A percentile compares a stretch with the other conserved stretches of the same genome.
Conservation (phyloP, 1,284 basidiomycete species). For the Leccinum pachyderme region DNA sequence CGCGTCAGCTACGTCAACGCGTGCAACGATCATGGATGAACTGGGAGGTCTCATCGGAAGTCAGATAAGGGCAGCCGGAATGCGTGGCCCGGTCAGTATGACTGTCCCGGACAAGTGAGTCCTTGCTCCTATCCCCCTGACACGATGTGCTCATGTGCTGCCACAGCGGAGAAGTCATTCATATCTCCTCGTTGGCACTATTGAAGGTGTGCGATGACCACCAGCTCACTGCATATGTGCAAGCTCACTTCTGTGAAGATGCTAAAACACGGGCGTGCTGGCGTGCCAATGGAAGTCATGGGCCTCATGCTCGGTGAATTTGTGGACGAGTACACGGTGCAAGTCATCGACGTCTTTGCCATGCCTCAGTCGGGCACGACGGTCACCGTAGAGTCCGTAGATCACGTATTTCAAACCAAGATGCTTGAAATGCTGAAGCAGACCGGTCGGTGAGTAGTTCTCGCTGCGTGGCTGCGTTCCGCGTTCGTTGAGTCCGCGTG, state of each 20-base stretch:
- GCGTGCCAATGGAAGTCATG: slow-evolving; percentile 99
- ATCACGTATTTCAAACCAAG: slow-evolving; percentile 98
- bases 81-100: slow-evolving; percentile 44
- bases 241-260: slow-evolving; percentile 58
- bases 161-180: slow-evolving; percentile 90
- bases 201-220: slow-evolving; percentile 66
- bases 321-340: slow-evolving; percentile 97
- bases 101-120: slow-evolving; percentile 72
- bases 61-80: slow-evolving; percentile 37
- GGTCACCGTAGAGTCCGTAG: slow-evolving; percentile 98
- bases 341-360: slow-evolving; percentile 98
- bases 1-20: slow-evolving; percentile 45
- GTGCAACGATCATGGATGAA: slow-evolving; percentile 27
- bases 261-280: slow-evolving; percentile 98
- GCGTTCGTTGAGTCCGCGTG: slow-evolving; percentile 3
- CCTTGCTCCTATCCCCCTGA: slow-evolving; percentile 1
- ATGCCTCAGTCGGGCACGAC: slow-evolving; percentile 99
- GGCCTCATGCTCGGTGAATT: slow-evolving; percentile 99
- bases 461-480: background rate
- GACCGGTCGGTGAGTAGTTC: slow-evolving; percentile 76
- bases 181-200: slow-evolving; percentile 91
- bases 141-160: slow-evolving; percentile 7
- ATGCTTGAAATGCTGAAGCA: slow-evolving; percentile 99
- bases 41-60: slow-evolving; percentile 62
- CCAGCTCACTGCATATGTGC: slow-evolving; percentile 1